Base-by-base conservation (phyloP, 164 flowering plant species). In the Vitis cinerea region DNA sequence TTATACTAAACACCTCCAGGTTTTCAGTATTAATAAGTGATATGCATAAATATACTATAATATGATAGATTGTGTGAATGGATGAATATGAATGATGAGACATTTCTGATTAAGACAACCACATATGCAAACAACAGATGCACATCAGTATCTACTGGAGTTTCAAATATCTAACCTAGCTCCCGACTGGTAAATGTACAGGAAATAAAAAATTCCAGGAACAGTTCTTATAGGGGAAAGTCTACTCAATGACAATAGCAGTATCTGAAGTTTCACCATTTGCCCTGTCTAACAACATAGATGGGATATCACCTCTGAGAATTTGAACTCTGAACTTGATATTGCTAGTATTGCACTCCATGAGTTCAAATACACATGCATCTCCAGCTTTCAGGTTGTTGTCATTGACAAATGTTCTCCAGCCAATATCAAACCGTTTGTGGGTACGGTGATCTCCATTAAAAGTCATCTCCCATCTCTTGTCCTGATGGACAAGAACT, bases 331-430 rank as follows among this genome's bases (percentile, higher is more conserved):
- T 80, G 74, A 84, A 78, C 50, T 65, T 75, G 67, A 82, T 8
- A 37, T n/a, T 12, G 11, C 17, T 17, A 30, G 1, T 17, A 59
- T 63, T 71, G 61, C 52, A 10, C 14, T 76, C 83, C 59, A 61
- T 74, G 19, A 83, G 79, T 61, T 87, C 88, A 75, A 87, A 82
- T n/a, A 84, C 73, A 50, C 83, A 78, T 15, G 75, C 84, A 79
- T 86, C 88, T 56, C 86, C 88, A 14, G 50, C 16, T 56, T 75
- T 74, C 37, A 84, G 74, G 31, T 72, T 59, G 30, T 82, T 84
- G 55, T 82, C 87, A 1, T 4, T 8, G 1, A 65, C 81, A 78
- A 87, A 87, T 2, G 13, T 2, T 19, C 8, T 81, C 90, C 87
- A 82, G 9, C 59, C 15, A 1, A 44, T 0, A 31, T 67, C 64